phyloP scores from a whole-genome alignment of 305 asterid genomes.

The Fraxinus velutina region DNA sequence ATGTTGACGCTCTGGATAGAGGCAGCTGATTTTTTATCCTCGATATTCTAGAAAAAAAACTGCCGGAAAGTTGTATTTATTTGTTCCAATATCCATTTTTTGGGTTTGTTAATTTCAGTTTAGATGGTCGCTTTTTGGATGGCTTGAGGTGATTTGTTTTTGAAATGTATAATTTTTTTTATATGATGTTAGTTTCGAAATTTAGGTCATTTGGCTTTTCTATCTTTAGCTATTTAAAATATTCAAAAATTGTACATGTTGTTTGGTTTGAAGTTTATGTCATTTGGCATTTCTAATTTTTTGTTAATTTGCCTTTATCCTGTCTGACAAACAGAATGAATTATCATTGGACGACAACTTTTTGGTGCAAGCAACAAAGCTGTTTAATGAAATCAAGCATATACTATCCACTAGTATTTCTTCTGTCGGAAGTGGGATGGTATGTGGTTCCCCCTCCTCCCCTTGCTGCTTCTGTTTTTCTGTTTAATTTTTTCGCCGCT shows the following conservation, averaged over 20 bases:
- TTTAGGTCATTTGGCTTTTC: slow-evolving; percentile 12
- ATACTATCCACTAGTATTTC: slow-evolving; percentile 52
- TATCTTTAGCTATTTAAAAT: not conserved
- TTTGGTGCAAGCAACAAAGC: slow-evolving; percentile 51
- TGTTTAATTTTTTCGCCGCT: not conserved
- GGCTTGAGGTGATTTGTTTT: slow-evolving; percentile 4
- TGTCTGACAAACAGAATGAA: slow-evolving; percentile 46
- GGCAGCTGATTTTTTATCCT: not conserved
- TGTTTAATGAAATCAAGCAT: slow-evolving; percentile 64
- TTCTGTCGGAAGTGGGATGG: slow-evolving; percentile 67
- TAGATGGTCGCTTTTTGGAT: not conserved
- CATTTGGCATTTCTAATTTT: not conserved
- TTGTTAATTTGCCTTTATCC: not conserved
- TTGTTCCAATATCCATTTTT: not conserved
- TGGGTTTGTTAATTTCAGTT: not conserved
- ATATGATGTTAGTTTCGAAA: not conserved
- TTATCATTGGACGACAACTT: slow-evolving; percentile 44
- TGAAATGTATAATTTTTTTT: not conserved
- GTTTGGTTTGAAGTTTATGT: not conserved
- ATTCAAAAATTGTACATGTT: not conserved
- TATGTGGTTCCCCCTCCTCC: slow-evolving; percentile 26
- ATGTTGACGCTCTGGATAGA: not conserved
- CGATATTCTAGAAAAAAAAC: not conserved
- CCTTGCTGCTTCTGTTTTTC: not conserved
- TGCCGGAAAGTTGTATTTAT: not conserved